These are phyloP conservation scores for Plasmodium vivax DNA, from an alignment of 169 alveolate species.

Conservation along the genomic window DNA sequence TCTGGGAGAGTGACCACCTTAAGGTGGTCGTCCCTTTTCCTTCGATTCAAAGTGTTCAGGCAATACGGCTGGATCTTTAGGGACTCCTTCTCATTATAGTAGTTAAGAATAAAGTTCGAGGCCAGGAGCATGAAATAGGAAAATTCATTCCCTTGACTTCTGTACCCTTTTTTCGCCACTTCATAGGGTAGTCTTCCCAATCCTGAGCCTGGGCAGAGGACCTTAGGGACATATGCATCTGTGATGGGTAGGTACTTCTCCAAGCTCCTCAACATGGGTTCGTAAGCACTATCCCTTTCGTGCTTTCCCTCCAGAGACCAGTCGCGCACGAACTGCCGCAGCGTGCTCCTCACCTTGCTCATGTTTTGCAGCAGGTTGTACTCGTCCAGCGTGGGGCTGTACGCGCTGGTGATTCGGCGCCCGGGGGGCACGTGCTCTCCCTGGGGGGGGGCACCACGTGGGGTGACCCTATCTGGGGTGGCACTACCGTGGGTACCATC, in stretches of 20 bases:
- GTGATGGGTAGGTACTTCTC: slow-evolving; percentile 85
- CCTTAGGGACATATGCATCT: slow-evolving; percentile 82
- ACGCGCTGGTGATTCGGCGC: slow-evolving; percentile 15
- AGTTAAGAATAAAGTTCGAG: slow-evolving; percentile 89
- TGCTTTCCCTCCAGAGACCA: slow-evolving; percentile 94
- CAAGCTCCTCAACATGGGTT: slow-evolving; percentile 93
- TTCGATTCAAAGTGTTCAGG: slow-evolving; percentile 84
- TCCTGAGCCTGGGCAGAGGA: slow-evolving; percentile 97
- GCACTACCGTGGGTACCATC: neutral
- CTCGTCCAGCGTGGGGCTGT: slow-evolving; percentile 38
- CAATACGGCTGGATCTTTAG: slow-evolving; percentile 88
- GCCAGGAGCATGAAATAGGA: slow-evolving; percentile 96
- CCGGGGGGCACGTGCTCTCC: slow-evolving; percentile 58
- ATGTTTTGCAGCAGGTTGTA: slow-evolving; percentile 38
- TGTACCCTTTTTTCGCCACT: slow-evolving; percentile 94
- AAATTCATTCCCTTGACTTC: slow-evolving; percentile 98
- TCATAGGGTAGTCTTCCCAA: slow-evolving; percentile 97
- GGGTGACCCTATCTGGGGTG: neutral
- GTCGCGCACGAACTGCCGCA: slow-evolving; percentile 96
- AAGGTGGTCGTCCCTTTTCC: slow-evolving; percentile 91
- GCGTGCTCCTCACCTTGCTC: slow-evolving; percentile 91
- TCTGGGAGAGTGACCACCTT: slow-evolving; percentile 93
- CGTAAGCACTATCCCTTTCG: slow-evolving; percentile 95
- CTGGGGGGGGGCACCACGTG: neutral
- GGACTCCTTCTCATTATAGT: slow-evolving; percentile 78